Percentiles rank a stretch among this genome's conserved stretches.
Evolutionary conservation across 2,329 filamentous ascomycete genomes (phyloP).

Genomic region (Neopestalotiopsis rosae): DNA sequence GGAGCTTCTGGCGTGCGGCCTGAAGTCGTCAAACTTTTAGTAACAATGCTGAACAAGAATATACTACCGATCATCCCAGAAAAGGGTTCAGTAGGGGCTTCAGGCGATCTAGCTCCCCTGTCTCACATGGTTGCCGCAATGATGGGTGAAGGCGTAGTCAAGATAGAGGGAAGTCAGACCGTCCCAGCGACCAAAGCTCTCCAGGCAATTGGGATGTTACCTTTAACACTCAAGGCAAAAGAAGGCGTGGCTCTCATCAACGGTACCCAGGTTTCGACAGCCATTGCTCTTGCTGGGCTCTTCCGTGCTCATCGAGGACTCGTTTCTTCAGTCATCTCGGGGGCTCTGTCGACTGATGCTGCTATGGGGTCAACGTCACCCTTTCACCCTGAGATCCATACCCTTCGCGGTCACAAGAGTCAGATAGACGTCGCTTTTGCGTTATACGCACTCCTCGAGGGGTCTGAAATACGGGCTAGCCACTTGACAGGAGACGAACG

Average conservation of each 20-base stretch:
- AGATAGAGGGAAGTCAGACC: not conserved
- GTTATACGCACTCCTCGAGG: not conserved
- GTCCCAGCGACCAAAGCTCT: not conserved
- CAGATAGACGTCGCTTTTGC: not conserved
- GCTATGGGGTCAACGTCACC: not conserved
- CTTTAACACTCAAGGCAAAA: not conserved
- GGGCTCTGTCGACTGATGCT: not conserved
- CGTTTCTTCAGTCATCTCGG: not conserved
- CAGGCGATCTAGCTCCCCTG: not conserved
- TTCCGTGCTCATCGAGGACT: not conserved
- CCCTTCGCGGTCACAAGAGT: not conserved
- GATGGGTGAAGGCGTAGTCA: not conserved
- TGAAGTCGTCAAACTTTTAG: not conserved
- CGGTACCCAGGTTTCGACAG: not conserved
- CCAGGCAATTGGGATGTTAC: not conserved
- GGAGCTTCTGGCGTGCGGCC: not conserved
- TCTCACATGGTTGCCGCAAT: not conserved
- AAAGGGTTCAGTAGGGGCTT: not conserved
- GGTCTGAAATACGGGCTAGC: not conserved
- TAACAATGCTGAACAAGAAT: not conserved
- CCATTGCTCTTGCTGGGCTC: not conserved
- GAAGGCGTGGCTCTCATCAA: not conserved
- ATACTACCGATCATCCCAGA: not conserved
- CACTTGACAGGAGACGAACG: not conserved
- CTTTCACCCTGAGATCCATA: not conserved